Evolutionary conservation across 306 rosid species (phyloP), one percentile per base, ranked within the genome.

Genomic region (cucumber (Cucumis sativus)): DNA sequence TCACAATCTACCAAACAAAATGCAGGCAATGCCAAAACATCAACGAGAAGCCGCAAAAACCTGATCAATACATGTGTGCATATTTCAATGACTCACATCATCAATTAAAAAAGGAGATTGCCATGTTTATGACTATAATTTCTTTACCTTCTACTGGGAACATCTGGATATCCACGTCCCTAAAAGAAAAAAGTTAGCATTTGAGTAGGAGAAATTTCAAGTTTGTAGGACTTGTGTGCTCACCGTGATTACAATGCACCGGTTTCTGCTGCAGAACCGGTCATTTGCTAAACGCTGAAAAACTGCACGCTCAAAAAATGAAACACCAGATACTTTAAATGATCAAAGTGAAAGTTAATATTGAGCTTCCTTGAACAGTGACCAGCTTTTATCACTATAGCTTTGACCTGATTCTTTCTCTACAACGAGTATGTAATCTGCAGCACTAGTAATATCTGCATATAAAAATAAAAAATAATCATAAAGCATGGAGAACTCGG

Each of bases 151-250:
- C 98, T 88, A 45, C 96, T 95, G 75, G 98, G 91, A 80, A 92
- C 80, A 84, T 92, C 98, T 28, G 98, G 98, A 83, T 92, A 94
- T 79, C 98, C 98, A 83, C 96, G 84, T 83, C 97, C 97, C 97
- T 94, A 88, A 62, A 49, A 58, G 80, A 77, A 77, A 51, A 51
- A 51, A 5, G 8, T 4, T 54, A 33, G 4, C 6, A 13, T 59
- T 39, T 33, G 6, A n/a, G 20, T 23, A 60, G 23, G 14, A 76
- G 65, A 76, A 60, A 6, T 65, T 51, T 12, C 18, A 16, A 12
- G 45, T 57, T 57, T 66, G 49, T 57, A 63, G 49, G 55, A 40
- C 57, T n/a, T 56, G 59, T 63, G 63, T 40, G 43, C 88, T 83
- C 86, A 94, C 98, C 10, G 98, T 88, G 81, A 91, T 88, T 75